A percentile compares a stretch with the other conserved stretches of the same genome.
Conservation (phyloP, 176 grass and related monocot genomes). For the Oryza australiensis region DNA sequence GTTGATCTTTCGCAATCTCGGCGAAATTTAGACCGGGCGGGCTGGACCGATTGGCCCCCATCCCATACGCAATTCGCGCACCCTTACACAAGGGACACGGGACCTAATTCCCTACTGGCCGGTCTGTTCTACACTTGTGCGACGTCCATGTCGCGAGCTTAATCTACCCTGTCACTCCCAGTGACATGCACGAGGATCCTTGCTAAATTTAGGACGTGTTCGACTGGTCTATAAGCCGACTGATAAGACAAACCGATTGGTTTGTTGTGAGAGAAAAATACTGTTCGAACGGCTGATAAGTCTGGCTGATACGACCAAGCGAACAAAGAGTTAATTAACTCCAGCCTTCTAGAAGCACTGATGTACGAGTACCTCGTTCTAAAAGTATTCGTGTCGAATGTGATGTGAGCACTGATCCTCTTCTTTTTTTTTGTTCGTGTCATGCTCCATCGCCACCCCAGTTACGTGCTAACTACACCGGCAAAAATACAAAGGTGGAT, state of each 20-base stretch:
- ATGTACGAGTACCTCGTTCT: too few relatives aligned
- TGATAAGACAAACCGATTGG: too few relatives aligned
- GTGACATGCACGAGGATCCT: not conserved
- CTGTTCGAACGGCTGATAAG: too few relatives aligned
- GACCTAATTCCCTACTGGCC: constrained; percentile 30
- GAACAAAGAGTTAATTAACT: too few relatives aligned
- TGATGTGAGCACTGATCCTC: not conserved
- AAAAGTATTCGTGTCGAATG: not conserved
- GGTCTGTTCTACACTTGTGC: not conserved
- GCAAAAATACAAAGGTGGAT: not conserved
- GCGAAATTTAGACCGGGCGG: not conserved
- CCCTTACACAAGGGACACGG: constrained; percentile 17
- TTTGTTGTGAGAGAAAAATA: too few relatives aligned
- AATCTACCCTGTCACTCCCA: not conserved
- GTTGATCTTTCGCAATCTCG: constrained; percentile 45
- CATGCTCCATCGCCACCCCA: not conserved
- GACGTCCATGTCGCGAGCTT: constrained; percentile 20
- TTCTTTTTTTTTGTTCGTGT: not conserved
- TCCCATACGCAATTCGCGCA: not conserved
- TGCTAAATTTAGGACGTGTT: too few relatives aligned
- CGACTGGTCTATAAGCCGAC: too few relatives aligned
- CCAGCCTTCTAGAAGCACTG: constrained; percentile 31
- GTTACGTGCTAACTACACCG: constrained; percentile 12
- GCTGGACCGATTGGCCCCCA: not conserved
- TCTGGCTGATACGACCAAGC: too few relatives aligned